A percentile compares a stretch with the other conserved stretches of the same genome.
Evolutionary conservation across 352 stramenopile species (phyloP).

Genomic region (Aphanomyces astaci): DNA sequence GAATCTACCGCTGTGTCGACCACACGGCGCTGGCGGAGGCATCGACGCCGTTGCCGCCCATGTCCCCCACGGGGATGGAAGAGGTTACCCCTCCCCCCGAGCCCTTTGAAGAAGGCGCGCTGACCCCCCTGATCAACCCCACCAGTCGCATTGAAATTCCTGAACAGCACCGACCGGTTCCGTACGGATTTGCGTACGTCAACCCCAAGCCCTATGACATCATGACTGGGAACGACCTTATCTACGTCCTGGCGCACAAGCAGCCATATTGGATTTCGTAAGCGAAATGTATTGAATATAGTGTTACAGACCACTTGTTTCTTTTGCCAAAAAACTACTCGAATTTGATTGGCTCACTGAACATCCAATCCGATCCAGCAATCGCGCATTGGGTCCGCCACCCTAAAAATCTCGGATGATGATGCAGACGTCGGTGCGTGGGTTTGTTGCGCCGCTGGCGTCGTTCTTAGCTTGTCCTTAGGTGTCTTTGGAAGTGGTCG

Average conservation of each 20-base stretch:
- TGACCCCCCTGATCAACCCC: background rate
- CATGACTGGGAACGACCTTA: constrained; percentile 68
- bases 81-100: background rate
- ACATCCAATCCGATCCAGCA: background rate
- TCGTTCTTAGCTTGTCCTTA: background rate
- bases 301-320: no score
- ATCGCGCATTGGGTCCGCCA: no score
- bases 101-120: constrained; percentile 25
- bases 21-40: constrained; percentile 31
- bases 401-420: no score
- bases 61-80: background rate
- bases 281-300: constrained; percentile 6
- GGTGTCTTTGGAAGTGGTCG: constrained; percentile 35
- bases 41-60: background rate
- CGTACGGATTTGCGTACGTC: constrained; percentile 78
- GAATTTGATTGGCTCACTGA: background rate
- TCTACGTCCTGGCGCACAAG: constrained; percentile 78
- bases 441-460: no score
- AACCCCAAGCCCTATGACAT: constrained; percentile 70
- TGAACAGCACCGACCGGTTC: constrained; percentile 56
- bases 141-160: constrained; percentile 41
- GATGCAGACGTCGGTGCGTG: background rate
- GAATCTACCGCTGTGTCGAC: constrained; percentile 69
- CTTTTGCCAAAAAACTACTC: no score
- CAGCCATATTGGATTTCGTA: constrained; percentile 55